Evolutionary conservation across 176 grass and related monocot genomes (phyloP), one percentile per base, ranked within the genome.

Genomic region (Cocos nucifera): DNA sequence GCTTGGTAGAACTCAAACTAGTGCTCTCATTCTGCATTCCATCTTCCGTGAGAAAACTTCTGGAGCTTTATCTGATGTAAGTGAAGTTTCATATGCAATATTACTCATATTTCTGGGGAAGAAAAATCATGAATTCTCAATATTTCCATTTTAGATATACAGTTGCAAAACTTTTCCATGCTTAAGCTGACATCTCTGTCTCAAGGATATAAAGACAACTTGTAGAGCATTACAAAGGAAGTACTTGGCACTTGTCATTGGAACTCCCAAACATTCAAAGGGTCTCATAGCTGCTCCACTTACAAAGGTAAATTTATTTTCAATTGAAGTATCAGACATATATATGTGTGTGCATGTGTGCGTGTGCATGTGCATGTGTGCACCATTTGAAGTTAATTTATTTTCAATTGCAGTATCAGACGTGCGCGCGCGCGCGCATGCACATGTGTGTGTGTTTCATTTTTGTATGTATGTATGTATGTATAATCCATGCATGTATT

Each of bases 41-140:
- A 83, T 90, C 55, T 96, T 96, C 69, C 80, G 86, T 74, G 91
- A 96, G 57, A 96, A 96, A 74, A 96, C 86, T 77, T 80, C 91
- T 71, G 87, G 77, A 80, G 91, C 87, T 87, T 73, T 90, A 81
- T 64, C 73, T 70, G 75, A 87, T 85, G 91, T 87, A 77, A 87
- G 74, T 79, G 1, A 66, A 70, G 14, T 55, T 72, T 57, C 3
- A 22, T 61, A 27, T 56, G 3, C 61, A 17, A 55, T 56, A 50
- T 61, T 32, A 27, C 10, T 44, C 9, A 44, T 44, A 10, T 39
- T 12, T 39, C 8, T 39, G 2, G 8, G 35, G 9, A 39, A 39
- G 8, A 7, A 12, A 39, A 39, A 39, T 39, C 2, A 10, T 39
- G 35, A 12, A 39, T 12, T 39, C 8, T 0, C 8, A 5, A 12